Base-by-base conservation (phyloP, 306 rosid species). In the Casuarina cunninghamiana region DNA sequence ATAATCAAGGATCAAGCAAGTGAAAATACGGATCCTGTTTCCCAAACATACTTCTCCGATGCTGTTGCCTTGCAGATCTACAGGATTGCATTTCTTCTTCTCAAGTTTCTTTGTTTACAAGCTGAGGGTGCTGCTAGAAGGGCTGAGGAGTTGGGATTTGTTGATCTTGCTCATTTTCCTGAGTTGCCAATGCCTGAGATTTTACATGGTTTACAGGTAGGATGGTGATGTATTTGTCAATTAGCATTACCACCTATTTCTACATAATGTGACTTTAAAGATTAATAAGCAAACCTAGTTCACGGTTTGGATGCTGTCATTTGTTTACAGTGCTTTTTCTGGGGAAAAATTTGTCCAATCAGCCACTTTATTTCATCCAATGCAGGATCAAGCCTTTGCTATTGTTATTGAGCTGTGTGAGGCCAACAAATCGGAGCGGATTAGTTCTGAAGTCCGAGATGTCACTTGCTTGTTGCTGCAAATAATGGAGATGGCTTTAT, bases 141-240 rank as follows among this genome's bases (percentile, higher is more conserved):
- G 87, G 97, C 97, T 7, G 93, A 92, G 90, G 98, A 92, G 83
- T 92, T 87, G 71, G 97, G 97, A 16, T 92, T 86, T 82, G 88
- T 95, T 75, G 98, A 95, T 87, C 93, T 89, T 83, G 89, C 96
- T 61, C 92, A 89, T 89, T 95, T 95, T 89, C 97, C 97, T 7
- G 96, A 92, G 86, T 97, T 95, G 75, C 98, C 97, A 6, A 88
- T 92, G 97, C 98, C 93, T 72, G 98, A 92, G 82, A 95, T 95
- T 78, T 86, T 92, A 84, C 97, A 95, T 63, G 98, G 97, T 58
- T 83, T 92, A 74, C 97, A 93, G 96, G 98, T 91, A 85, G 45
- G 43, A 6, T 35, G 46, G 15, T 49, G 13, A 60, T 75, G 51
- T 39, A 9, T 72, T 77, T 51, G 43, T 57, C 15, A 79, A 53